Base-by-base conservation (phyloP, 805 yeast genomes). In the Suhomyces emberorum region DNA sequence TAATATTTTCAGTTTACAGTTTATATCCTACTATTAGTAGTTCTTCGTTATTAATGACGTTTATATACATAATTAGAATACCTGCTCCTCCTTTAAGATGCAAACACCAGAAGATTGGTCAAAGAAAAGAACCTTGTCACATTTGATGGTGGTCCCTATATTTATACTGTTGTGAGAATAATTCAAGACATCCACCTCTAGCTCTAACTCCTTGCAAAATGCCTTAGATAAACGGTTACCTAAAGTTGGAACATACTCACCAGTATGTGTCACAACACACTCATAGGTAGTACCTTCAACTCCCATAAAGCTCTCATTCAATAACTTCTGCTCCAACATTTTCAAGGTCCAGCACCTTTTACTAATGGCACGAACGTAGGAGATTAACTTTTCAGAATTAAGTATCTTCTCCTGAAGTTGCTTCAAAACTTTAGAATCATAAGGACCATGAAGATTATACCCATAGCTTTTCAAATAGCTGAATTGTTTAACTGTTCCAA, bases 191-290 rank as follows among this genome's bases (percentile, higher is more conserved):
- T 72, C 74, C 15, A 76, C 74, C 36, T 68, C 74, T 9, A 72
- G 46, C 15, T 65, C 72, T 21, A 72, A 51, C 20, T 75, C 77
- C 34, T 54, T 44, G 42, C 83, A 77, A 48, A 61, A 75, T 0
- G 68, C 81, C 26, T 55, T 55, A n/a, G 63, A 63, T 1, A 71
- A 30, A 2, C 46, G 52, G 4, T 39, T 32, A n/a, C 37, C 32
- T 10, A 39, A 15, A 1, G 54, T 58, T 8, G 42, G 43, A 4
- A 42, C 28, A 11, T 47, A 52, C 7, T 59, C 52, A 9, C 66
- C 65, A 3, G 41, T 43, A 14, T 45, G 40, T 1, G 70, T 59
- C n/a, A 78, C 47, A 3, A 69, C 51, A 48, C 83, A 76, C 37
- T 70, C 55, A 41, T 51, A 52, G 4, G 39, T 44, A 7, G 37